Evolutionary conservation across 2,329 filamentous ascomycete genomes (phyloP), one percentile per base, ranked within the genome.

Genomic region (Colletotrichum sublineola): DNA sequence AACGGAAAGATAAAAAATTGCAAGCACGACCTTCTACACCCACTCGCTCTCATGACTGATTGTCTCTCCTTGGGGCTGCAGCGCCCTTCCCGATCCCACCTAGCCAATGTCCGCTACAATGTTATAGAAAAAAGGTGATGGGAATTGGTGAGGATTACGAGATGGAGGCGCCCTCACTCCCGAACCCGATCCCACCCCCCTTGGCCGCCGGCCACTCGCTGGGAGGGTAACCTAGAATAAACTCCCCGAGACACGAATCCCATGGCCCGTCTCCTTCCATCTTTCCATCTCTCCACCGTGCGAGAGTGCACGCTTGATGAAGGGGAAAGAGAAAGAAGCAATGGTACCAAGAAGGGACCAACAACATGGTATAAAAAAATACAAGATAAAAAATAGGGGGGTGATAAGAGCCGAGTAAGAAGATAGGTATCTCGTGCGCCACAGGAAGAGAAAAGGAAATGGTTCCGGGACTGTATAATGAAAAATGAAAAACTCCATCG

Each of bases 381-480:
- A 46, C 8, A 20, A n/a, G 20, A 46, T n/a, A n/a, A 9, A 46
- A n/a, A n/a, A 20, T 4, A 3, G 20, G 20, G 8, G 2, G 44
- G 20, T 6, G 33, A 24, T 38, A 20, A 40, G 53, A 57, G 12
- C 8, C 3, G 6, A 42, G n/a, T 18, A 29, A 29, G 24, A 7
- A n/a, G 24, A 58, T 24, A 69, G 53, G 67, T 65, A 65, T 69
- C 67, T 69, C 52, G 42, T n/a, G 14, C 24, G 20, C 53, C 20
- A 57, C 33, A 40, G 14, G 40, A 38, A 53, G 57, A 50, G 18
- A 29, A 53, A 53, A 57, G 46, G 15, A 56, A 33, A n/a, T 36
- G 31, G 2, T n/a, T n/a, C 52, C 52, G 4, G 18, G 31, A 18
- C 36, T n/a, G 20, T n/a, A n/a, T 6, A 9, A 14, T 2, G 18